phyloP scores from a whole-genome alignment of 1,284 basidiomycete species.

The Irpex sp. region DNA sequence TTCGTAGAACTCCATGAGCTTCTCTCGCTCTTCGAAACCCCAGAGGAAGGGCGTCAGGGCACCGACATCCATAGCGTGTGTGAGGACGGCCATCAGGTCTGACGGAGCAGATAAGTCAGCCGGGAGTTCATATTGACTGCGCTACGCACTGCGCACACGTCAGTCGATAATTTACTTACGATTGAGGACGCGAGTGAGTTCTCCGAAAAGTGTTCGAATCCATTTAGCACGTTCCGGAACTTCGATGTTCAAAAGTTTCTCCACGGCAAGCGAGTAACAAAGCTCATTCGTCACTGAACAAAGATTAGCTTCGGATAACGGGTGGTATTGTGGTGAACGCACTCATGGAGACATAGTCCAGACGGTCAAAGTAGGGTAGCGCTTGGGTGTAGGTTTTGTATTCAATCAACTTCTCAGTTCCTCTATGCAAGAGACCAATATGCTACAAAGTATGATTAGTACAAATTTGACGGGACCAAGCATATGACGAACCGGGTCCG shows the following conservation, averaged over 20 bases:
- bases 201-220: conserved; percentile 97
- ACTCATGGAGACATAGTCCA: conserved; percentile 99
- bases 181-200: conserved; percentile 95
- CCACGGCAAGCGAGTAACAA: conserved; percentile 95
- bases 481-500: conserved; percentile 70
- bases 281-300: conserved; percentile 90
- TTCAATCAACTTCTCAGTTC: conserved; percentile 98
- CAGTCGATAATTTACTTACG: conserved; percentile 44
- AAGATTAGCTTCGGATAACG: not conserved
- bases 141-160: not conserved
- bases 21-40: conserved; percentile 99
- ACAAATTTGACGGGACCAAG: not conserved
- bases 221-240: conserved; percentile 99
- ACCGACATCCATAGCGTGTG: conserved; percentile 96
- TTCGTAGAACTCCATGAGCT: conserved; percentile 99
- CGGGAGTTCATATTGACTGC: not conserved
- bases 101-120: not conserved
- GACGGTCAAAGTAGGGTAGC: conserved; percentile 97
- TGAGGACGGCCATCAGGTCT: conserved; percentile 97
- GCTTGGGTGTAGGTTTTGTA: conserved; percentile 99
- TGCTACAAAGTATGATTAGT: conserved; percentile 55
- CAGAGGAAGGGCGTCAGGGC: conserved; percentile 98
- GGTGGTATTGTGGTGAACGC: conserved; percentile 25
- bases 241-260: conserved; percentile 98
- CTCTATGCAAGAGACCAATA: conserved; percentile 94